Base-by-base conservation (phyloP, 192 early-diverging fungal genomes). In the Gigaspora rosea region DNA sequence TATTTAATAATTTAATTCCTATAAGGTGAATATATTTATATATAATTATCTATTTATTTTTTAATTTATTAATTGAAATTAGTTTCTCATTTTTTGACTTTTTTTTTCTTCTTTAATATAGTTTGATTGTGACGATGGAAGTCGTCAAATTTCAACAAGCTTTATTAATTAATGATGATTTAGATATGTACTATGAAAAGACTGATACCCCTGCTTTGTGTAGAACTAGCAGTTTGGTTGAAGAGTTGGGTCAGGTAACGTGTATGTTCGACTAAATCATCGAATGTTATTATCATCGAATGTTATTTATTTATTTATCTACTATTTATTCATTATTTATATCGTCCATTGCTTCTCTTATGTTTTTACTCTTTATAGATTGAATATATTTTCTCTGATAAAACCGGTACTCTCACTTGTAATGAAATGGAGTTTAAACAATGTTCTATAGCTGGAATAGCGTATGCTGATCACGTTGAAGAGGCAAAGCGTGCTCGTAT, bases 1-100 rank as follows among this genome's bases (percentile, higher is more conserved):
- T 99, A 58, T 99, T 94, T 88, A 99, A 99, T 90, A 98, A 96
- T 84, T 88, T 99, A 84, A 99, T 99, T 82, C 97, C 97, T 15
- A 94, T 99, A 78, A 93, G 88, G 90, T 93, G 80, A 4, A 18
- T 56, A 12, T 15, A 66, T n/a, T 46, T 15, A 35, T 8, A 58
- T 27, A 18, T 22, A 7, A 27, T 27, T 27, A 27, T 27, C 27
- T 27, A 52, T 52, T 71, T 1, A 51, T 6, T 54, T 12, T 18
- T 15, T 51, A 27, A 71, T 56, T 56, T 56, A 18, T 6, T 9
- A 56, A 50, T 22, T 10, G 33, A 7, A 52, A 73, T 46, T 10
- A 61, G 11, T n/a, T 4, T 46, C 20, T 27, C 4, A 67, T 67
- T 67, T 27, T 65, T 22, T 2, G 73, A 78, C 6, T 5, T 65